Base-by-base conservation (phyloP, 805 yeast genomes). In the Hagleromyces aurorensis region DNA sequence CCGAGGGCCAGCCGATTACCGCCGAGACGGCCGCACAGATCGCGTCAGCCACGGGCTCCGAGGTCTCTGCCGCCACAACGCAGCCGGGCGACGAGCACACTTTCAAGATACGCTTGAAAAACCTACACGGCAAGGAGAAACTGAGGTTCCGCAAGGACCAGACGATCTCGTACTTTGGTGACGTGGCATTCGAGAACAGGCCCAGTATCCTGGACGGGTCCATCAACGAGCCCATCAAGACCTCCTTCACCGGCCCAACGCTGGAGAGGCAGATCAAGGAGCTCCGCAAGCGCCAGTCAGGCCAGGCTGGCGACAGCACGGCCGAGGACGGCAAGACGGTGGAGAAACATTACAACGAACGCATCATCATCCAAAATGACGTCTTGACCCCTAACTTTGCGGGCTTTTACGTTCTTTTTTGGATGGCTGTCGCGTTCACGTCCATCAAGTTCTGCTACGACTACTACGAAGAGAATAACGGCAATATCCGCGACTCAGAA, bases 331-430 rank as follows among this genome's bases (percentile, higher is more conserved):
- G 25, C 34, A 23, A 13, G 10, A 19, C 12, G 21, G 17, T 12
- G 11, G 21, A 10, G 6, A 6, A 23, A 23, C 7, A 21, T 13
- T 9, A 19, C 27, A 11, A n/a, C 19, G 7, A 12, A 20, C 21
- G 21, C 9, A 16, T 36, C 25, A 27, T 29, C 16, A 27, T 33
- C 27, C 34, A 37, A 23, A 19, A 29, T 8, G 40, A 42, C 7
- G 30, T 21, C 10, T 24, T 26, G 21, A 36, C 16, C 7, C 42
- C 56, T 8, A 47, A 44, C 32, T 86, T 83, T 52, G 75, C 71
- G 43, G 97, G 97, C 2, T 69, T 91, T 36, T 89, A 75, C 53
- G 78, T 84, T 4, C 67, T 86, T 27, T 73, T 75, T 38, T 84
- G 95, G 95, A 59, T 82, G 32, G 70, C 72, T 4, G 68, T 76